These are phyloP conservation scores for Pelargonium nanum DNA, from an alignment of 345 rosid species.

Conservation along the genomic window DNA sequence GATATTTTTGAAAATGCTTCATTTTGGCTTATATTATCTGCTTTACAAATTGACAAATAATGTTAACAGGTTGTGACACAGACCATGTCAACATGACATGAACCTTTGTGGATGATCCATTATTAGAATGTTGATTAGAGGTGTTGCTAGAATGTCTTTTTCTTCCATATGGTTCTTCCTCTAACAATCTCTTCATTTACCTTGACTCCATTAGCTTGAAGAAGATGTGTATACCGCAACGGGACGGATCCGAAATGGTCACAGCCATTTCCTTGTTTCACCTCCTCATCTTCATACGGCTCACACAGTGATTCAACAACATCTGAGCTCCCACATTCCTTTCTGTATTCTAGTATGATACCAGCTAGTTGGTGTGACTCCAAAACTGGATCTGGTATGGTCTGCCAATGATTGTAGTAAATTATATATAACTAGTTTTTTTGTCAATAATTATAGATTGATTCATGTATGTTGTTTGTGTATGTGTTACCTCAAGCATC, in stretches of 20 bases:
- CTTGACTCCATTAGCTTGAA: constrained; percentile 23
- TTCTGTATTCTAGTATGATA: constrained; percentile 38
- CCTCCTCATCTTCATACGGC: constrained; percentile 31
- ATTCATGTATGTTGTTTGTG: neutral
- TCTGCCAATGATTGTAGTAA: constrained; percentile 26
- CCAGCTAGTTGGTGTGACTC: constrained; percentile 37
- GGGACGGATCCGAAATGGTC: constrained; percentile 30
- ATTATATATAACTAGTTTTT: neutral
- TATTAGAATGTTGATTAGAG: too few relatives aligned
- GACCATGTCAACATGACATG: neutral
- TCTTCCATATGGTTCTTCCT: constrained; percentile 52
- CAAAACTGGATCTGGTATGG: constrained; percentile 41
- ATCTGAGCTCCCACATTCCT: constrained; percentile 51
- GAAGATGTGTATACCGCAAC: constrained; percentile 40
- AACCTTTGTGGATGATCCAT: neutral
- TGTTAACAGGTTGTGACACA: neutral
- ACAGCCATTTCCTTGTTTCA: constrained; percentile 18
- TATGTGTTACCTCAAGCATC: constrained; percentile 55
- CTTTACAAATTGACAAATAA: neutral
- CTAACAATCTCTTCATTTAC: constrained; percentile 43
- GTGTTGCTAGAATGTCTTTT: constrained; percentile 10
- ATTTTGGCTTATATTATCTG: neutral
- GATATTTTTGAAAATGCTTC: neutral
- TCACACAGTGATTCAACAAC: constrained; percentile 47
- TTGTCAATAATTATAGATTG: too few relatives aligned